Conservation (phyloP, 139 green algal species). For the Tetradesmus lagerheimii region DNA sequence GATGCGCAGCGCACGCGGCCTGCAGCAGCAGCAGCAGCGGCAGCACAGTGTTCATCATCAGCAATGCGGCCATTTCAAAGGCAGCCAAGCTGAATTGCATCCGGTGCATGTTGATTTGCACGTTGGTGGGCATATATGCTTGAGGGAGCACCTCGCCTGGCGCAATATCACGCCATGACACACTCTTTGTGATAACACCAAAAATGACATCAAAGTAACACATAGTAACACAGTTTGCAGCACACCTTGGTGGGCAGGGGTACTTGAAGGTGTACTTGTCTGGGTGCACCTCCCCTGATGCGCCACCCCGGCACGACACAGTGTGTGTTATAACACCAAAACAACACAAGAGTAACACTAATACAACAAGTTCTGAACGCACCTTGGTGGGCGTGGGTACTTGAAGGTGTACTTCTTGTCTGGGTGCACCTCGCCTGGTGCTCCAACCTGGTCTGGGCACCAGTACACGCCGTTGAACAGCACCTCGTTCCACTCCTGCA, state of each 20-base stretch:
- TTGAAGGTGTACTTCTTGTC: conserved; percentile 94
- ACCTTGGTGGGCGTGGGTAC: conserved; percentile 87
- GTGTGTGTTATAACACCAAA: not conserved
- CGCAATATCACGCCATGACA: too few species aligned
- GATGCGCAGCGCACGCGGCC: conserved; percentile 91
- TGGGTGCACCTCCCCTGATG: not conserved
- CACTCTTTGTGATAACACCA: too few species aligned
- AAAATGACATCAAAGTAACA: not conserved
- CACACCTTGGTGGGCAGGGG: conserved; percentile 81
- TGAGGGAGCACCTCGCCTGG: too few species aligned
- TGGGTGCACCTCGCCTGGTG: conserved; percentile 67
- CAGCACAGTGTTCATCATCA: not conserved
- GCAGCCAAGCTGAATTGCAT: too few species aligned
- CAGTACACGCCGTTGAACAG: conserved; percentile 95
- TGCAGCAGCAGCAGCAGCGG: conserved; percentile 48
- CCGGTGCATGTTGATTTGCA: too few species aligned
- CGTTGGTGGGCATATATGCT: too few species aligned
- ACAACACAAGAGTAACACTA: not conserved
- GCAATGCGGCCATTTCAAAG: too few species aligned
- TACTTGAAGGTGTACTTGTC: conserved; percentile 95
- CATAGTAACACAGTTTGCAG: not conserved
- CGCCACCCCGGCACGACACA: not conserved
- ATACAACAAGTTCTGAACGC: not conserved
- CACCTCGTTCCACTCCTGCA: conserved; percentile 92
- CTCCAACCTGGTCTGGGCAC: conserved; percentile 65